phyloP scores from a whole-genome alignment of 1,139 yeast species.

The Candida dubliniensis region DNA sequence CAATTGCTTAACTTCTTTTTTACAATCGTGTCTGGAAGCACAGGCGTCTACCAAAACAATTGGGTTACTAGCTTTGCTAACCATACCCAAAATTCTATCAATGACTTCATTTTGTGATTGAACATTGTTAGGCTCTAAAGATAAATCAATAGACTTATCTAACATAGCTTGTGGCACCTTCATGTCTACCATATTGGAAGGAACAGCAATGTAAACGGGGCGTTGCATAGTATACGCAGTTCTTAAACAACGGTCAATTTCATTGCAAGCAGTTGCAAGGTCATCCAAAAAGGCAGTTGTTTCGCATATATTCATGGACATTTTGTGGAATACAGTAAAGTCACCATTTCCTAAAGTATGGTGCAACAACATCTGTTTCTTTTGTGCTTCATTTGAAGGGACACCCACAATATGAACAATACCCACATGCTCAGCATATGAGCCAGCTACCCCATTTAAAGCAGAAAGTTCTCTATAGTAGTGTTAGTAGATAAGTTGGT shows the following conservation, averaged over 20 bases:
- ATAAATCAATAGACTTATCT: constrained; percentile 63
- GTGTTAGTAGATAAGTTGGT: not conserved
- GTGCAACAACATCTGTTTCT: constrained; percentile 40
- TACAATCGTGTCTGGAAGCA: constrained; percentile 74
- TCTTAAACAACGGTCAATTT: constrained; percentile 73
- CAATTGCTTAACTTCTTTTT: constrained; percentile 59
- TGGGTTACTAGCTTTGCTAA: constrained; percentile 63
- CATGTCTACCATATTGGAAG: constrained; percentile 76
- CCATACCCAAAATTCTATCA: constrained; percentile 52
- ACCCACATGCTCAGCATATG: constrained; percentile 45
- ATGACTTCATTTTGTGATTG: constrained; percentile 75
- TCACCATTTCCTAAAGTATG: constrained; percentile 50
- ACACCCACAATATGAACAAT: constrained; percentile 42
- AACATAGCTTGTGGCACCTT: constrained; percentile 56
- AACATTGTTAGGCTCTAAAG: constrained; percentile 60
- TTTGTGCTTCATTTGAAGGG: constrained; percentile 39
- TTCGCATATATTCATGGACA: constrained; percentile 64
- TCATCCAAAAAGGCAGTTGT: constrained; percentile 66
- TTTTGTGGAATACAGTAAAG: constrained; percentile 45
- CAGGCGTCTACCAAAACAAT: constrained; percentile 83
- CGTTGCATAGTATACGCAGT: constrained; percentile 71
- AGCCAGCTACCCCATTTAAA: constrained; percentile 42
- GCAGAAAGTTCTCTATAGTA: constrained; percentile 31
- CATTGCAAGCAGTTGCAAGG: constrained; percentile 60
- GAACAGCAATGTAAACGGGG: constrained; percentile 82